phyloP scores from a whole-genome alignment of 1,139 yeast genomes.

The Geotrichum australiense region DNA sequence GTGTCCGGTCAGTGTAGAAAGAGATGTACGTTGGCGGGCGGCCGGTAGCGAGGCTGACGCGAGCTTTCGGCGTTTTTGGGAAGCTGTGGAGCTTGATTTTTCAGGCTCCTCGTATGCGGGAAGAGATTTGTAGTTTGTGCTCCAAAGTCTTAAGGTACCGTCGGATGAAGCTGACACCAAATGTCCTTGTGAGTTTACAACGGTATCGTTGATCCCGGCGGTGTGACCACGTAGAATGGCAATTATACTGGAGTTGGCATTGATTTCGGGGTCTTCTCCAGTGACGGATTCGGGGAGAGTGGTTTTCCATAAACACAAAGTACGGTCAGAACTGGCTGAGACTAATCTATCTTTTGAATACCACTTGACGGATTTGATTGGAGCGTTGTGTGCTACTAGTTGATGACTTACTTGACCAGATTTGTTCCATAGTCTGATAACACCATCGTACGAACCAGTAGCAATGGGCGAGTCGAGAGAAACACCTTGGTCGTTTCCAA shows the following conservation, averaged over 20 bases:
- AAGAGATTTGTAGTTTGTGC: slow-evolving; percentile 79
- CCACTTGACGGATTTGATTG: slow-evolving; percentile 78
- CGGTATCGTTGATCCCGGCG: slow-evolving; percentile 76
- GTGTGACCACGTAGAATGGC: slow-evolving; percentile 86
- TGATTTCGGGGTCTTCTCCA: slow-evolving; percentile 38
- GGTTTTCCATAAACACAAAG: slow-evolving; percentile 81
- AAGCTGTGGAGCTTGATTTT: slow-evolving; percentile 46
- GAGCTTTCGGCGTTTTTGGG: slow-evolving; percentile 81
- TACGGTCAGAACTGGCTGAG: slow-evolving; percentile 84
- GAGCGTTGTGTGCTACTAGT: slow-evolving; percentile 79
- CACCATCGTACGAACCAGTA: slow-evolving; percentile 91
- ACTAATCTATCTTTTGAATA: slow-evolving; percentile 53
- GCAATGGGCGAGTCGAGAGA: slow-evolving; percentile 43
- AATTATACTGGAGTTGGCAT: slow-evolving; percentile 40
- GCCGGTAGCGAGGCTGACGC: slow-evolving; percentile 56
- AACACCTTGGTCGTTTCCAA: slow-evolving; percentile 22
- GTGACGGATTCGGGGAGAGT: slow-evolving; percentile 39
- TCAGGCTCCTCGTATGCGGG: slow-evolving; percentile 57
- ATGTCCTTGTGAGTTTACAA: slow-evolving; percentile 46
- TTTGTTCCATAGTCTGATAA: slow-evolving; percentile 81
- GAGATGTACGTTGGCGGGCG: slow-evolving; percentile 73
- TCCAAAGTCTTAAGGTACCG: slow-evolving; percentile 79
- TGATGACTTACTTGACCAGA: slow-evolving; percentile 81
- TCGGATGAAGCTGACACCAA: slow-evolving; percentile 85
- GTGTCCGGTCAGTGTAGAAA: slow-evolving; percentile 73